phyloP scores from a whole-genome alignment of 208 protist species.

The Crithidia sp. region DNA sequence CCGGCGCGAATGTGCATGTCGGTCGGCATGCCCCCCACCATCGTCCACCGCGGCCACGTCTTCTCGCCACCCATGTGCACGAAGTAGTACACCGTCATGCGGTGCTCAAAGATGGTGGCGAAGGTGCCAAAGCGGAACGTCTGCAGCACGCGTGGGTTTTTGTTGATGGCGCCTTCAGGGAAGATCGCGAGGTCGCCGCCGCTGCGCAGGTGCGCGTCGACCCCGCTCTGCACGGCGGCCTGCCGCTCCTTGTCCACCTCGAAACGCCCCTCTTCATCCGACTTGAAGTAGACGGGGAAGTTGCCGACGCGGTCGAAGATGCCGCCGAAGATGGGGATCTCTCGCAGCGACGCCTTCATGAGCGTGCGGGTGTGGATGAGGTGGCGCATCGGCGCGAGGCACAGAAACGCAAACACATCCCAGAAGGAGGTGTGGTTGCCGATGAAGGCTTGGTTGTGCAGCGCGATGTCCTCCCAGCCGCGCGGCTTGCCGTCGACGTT shows the following conservation, averaged over 20 bases:
- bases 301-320: slow-evolving; percentile 65
- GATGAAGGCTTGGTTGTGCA: slow-evolving; percentile 27
- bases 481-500: slow-evolving; percentile 12
- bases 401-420: slow-evolving; percentile 51
- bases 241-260: slow-evolving; percentile 74
- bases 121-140: slow-evolving; percentile 76
- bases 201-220: slow-evolving; percentile 45
- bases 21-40: slow-evolving; percentile 51
- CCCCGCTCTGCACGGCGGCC: slow-evolving; percentile 45
- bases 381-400: slow-evolving; percentile 34
- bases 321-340: slow-evolving; percentile 63
- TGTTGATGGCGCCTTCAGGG: slow-evolving; percentile 75
- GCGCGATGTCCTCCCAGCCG: slow-evolving; percentile 19
- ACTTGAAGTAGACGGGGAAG: slow-evolving; percentile 85
- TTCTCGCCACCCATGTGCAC: slow-evolving; percentile 57
- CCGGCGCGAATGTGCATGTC: slow-evolving; percentile 50
- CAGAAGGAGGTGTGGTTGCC: slow-evolving; percentile 78
- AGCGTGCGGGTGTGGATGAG: slow-evolving; percentile 50
- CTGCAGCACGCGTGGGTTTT: slow-evolving; percentile 46
- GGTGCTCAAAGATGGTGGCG: slow-evolving; percentile 55
- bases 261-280: slow-evolving; percentile 58
- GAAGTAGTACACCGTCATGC: slow-evolving; percentile 56
- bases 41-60: slow-evolving; percentile 57
- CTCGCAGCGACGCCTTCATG: slow-evolving; percentile 54
- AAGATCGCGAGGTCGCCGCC: slow-evolving; percentile 67